A percentile compares a stretch with the other conserved stretches of the same genome.
phyloP scores from a whole-genome alignment of 768 basidiomycete genomes.

The Lactarius hengduanensis region DNA sequence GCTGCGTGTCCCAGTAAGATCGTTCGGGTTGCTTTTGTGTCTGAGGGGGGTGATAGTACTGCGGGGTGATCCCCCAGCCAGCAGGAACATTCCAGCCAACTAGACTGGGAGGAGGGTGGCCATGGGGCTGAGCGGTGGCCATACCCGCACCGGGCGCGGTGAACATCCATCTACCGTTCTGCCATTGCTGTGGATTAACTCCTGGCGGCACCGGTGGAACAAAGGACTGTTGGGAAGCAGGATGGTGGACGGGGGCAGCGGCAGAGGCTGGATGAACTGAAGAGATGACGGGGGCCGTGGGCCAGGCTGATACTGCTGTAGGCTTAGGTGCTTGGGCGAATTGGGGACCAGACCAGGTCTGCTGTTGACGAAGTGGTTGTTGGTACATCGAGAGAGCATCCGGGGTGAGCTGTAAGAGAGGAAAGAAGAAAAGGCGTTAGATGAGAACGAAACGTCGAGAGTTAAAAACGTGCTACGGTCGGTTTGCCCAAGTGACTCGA shows the following conservation, averaged over 20 bases:
- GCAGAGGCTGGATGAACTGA: background rate
- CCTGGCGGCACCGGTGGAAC: conserved; percentile 28
- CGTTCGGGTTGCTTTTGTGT: conserved; percentile 58
- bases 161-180: conserved; percentile 29
- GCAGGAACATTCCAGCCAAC: conserved; percentile 27
- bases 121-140: conserved; percentile 9
- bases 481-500: background rate
- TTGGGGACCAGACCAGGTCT: conserved; percentile 21
- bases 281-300: conserved; percentile 25
- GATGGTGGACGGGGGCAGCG: background rate
- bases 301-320: conserved; percentile 21
- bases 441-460: background rate
- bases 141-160: conserved; percentile 9
- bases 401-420: conserved; percentile 11
- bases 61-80: conserved; percentile 27
- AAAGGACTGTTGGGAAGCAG: conserved; percentile 5
- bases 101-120: conserved; percentile 16
- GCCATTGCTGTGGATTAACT: conserved; percentile 29
- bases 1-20: conserved; percentile 59
- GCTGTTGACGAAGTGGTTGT: conserved; percentile 21
- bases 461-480: conserved; percentile 1
- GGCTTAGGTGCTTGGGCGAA: conserved; percentile 19
- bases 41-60: conserved; percentile 60
- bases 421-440: conserved; percentile 15
- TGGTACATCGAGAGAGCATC: conserved; percentile 26